A percentile compares a stretch with the other conserved stretches of the same genome.
Evolutionary conservation across 139 green algal genomes (phyloP).

Genomic region (Parachlorella kessleri): DNA sequence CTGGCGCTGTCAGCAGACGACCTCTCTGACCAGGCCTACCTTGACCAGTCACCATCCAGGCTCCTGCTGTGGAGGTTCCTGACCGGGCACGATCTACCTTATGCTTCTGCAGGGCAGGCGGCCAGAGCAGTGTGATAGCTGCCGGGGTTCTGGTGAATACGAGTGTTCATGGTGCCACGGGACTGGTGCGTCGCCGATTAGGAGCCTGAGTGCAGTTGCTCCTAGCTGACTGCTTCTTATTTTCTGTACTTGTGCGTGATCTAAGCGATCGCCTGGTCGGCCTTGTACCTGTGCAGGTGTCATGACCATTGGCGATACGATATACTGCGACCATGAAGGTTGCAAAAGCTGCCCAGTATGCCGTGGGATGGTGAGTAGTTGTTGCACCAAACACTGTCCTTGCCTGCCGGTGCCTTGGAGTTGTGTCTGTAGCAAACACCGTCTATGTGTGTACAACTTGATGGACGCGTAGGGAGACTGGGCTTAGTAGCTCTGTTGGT

Average conservation of each 20-base stretch:
- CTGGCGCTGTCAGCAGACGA: neutral
- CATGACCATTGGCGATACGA: constrained; percentile 17
- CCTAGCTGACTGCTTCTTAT: too few species aligned
- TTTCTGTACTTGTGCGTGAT: too few species aligned
- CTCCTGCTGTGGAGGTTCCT: too few species aligned
- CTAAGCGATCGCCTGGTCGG: too few species aligned
- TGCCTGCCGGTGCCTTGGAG: too few species aligned
- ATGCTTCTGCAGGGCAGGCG: constrained; percentile 7
- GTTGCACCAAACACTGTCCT: too few species aligned
- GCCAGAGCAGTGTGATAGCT: constrained; percentile 14
- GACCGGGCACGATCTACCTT: neutral
- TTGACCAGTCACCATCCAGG: neutral
- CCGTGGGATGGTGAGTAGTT: neutral
- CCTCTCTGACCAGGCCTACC: neutral
- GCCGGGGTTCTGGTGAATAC: constrained; percentile 10
- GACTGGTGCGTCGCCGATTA: too few species aligned
- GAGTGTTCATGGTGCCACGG: constrained; percentile 28
- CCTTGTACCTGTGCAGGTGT: neutral
- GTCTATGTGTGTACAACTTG: too few species aligned
- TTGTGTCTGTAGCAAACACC: too few species aligned
- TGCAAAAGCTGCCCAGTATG: constrained; percentile 20
- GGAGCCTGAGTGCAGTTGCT: too few species aligned
- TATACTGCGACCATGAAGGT: constrained; percentile 12
- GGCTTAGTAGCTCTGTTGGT: too few species aligned
- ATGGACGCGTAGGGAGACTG: too few species aligned